Evolutionary conservation across 176 grass and related monocot species (phyloP).

Genomic region (Cenchrus americanus): DNA sequence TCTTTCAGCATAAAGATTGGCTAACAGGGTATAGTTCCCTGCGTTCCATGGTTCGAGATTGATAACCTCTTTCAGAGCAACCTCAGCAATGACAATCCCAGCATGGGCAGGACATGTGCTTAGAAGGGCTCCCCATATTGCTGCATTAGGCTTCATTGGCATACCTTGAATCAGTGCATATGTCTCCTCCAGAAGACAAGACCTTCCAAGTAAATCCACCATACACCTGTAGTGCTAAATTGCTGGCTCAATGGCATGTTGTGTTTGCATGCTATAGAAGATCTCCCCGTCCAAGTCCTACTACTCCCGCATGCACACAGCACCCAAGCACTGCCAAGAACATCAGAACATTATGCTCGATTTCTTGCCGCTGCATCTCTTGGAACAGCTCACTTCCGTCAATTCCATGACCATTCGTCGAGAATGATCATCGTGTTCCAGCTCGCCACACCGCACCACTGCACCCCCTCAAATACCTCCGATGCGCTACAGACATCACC

Average conservation of each 20-base stretch:
- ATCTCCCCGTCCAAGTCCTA: slow-evolving; percentile 45
- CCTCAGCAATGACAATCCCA: slow-evolving; percentile 49
- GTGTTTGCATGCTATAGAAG: slow-evolving; percentile 45
- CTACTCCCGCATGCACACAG: slow-evolving; percentile 26
- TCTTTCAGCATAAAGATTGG: slow-evolving; percentile 62
- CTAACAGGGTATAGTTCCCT: slow-evolving; percentile 60
- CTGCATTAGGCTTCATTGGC: slow-evolving; percentile 56
- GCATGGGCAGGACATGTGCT: slow-evolving; percentile 48
- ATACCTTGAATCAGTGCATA: slow-evolving; percentile 48
- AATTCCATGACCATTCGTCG: no score
- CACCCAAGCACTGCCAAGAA: no score
- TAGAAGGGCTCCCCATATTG: slow-evolving; percentile 63
- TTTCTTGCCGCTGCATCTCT: no score
- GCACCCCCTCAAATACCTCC: no score
- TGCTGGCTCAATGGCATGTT: slow-evolving; percentile 39
- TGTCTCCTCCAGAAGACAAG: slow-evolving; percentile 51
- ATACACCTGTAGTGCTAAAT: slow-evolving; percentile 66
- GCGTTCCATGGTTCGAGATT: slow-evolving; percentile 36
- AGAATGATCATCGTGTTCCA: no score
- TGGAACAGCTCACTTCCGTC: no score
- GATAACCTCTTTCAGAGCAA: slow-evolving; percentile 65
- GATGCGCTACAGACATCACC: no score
- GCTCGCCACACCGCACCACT: no score
- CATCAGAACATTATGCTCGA: no score
- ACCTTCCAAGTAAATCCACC: slow-evolving; percentile 66